Base-by-base conservation (phyloP, 2,329 filamentous ascomycete genomes). In the Coniella lustricola region DNA sequence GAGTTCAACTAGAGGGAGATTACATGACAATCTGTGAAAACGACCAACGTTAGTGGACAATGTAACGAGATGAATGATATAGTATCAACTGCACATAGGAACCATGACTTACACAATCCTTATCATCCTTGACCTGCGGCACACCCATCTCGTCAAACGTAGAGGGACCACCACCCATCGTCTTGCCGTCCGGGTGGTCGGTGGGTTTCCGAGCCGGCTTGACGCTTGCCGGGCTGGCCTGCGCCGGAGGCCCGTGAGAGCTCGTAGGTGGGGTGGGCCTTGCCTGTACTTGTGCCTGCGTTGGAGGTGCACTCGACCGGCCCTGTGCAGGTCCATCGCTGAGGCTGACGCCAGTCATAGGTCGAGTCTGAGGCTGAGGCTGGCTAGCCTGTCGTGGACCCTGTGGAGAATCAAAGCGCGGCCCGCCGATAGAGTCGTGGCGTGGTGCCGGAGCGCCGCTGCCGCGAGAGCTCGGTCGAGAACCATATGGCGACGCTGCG, bases 111-210 rank as follows among this genome's bases (percentile, higher is more conserved):
- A 96, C 90, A 73, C 91, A 98, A 68, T 97, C 90, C 56, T 80
- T 79, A n/a, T 95, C 87, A 53, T 84, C 78, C 67, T 93, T 90
- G 41, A 76, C 82, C 59, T 83, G 78, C 7, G 90, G 88, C 58
- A 98, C 91, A 34, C 93, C 93, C 93, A 98, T 98, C 63, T 94
- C 90, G 63, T 96, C 91, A 65, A 98, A 98, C 0, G 93, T 97
- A 59, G 93, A 88, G 1, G 93, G 91, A 10, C 91, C 93, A 62
- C 90, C 87, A 43, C 76, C 77, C 29, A 78, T 72, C 39, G 70
- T 64, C 54, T 66, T 68, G 17, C 60, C 60, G 48, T 59, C 59
- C 1, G 59, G 59, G 53, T 61, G 59, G 45, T 69, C 62, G 14
- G 70, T 68, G 3, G 71, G 55, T 54, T 39, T 43, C 25, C 44